Evolutionary conservation across 306 rosid species (phyloP), one percentile per base, ranked within the genome.

Genomic region (Ziziphus jujuba): DNA sequence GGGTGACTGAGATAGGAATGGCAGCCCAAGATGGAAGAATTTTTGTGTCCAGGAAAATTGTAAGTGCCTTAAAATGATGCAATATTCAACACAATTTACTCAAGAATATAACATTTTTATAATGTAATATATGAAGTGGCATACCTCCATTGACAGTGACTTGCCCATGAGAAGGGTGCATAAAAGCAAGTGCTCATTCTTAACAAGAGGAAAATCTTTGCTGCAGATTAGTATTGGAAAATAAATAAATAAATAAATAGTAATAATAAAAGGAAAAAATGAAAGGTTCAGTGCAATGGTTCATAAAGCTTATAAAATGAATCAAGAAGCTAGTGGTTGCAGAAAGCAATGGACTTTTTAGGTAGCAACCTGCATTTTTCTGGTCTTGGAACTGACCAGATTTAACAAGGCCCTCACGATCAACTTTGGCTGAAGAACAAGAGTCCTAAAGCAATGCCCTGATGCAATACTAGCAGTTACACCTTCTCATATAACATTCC

Each of bases 161-260:
- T 91, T 91, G 28, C 80, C 87, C 20, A 91, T 78, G 45, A 91
- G 96, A 24, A 91, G 96, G 24, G 96, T 88, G 62, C 96, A 88
- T 59, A 91, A 60, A 23, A 91, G 88, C 35, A 91, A 81, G 73
- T 91, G 97, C 33, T 86, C 88, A 43, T 88, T 83, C 83, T 87
- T 91, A 40, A 88, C 91, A 67, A 91, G 63, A 16, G 90, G 93
- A 76, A 74, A 66, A 91, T 81, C 80, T 82, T 91, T 60, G 84
- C 97, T 87, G 81, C 88, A 66, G 7, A 68, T 12, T 56, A 8
- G 64, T 22, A 59, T n/a, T 2, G 28, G 49, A 14, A 59, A 70
- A 66, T n/a, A 31, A 21, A 63, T n/a, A n/a, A n/a, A n/a, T n/a
- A n/a, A n/a, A n/a, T n/a, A n/a, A n/a, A n/a, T n/a, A n/a, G n/a